Percentiles rank a stretch among this genome's conserved stretches.
Evolutionary conservation across 495 filamentous ascomycete genomes (phyloP).

Genomic region (Lophiotrema nucula): DNA sequence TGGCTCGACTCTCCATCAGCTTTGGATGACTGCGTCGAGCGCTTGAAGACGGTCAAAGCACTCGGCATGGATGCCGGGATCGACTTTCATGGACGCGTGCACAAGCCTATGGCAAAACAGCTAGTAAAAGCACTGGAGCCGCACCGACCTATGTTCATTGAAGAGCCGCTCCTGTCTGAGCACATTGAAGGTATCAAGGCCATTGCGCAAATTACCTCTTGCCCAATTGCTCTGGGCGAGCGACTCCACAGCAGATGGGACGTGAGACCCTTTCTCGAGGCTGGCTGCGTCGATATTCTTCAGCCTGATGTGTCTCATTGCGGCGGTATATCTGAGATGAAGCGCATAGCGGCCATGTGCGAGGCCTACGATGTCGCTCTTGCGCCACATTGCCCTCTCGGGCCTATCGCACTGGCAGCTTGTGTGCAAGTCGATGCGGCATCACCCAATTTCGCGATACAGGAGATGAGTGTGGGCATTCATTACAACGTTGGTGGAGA

Average conservation of each 20-base stretch:
- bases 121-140: conserved; percentile 69
- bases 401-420: conserved; percentile 73
- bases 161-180: conserved; percentile 73
- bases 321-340: conserved; percentile 72
- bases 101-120: conserved; percentile 79
- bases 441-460: conserved; percentile 71
- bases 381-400: conserved; percentile 76
- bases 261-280: conserved; percentile 69
- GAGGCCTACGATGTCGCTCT: conserved; percentile 77
- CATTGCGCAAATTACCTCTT: conserved; percentile 58
- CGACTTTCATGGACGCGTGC: conserved; percentile 76
- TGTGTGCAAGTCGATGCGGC: conserved; percentile 65
- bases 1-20: conserved; percentile 73
- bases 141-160: conserved; percentile 73
- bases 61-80: conserved; percentile 70
- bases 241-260: conserved; percentile 75
- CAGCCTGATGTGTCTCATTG: conserved; percentile 77
- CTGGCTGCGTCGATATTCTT: conserved; percentile 67
- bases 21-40: conserved; percentile 64
- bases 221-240: conserved; percentile 74
- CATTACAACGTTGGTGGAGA: conserved; percentile 75
- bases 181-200: conserved; percentile 69
- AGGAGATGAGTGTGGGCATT: conserved; percentile 79
- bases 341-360: conserved; percentile 68
- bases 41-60: conserved; percentile 66